Evolutionary conservation across 805 yeast genomes (phyloP).

Genomic region (Saccharomycopsis amapae): DNA sequence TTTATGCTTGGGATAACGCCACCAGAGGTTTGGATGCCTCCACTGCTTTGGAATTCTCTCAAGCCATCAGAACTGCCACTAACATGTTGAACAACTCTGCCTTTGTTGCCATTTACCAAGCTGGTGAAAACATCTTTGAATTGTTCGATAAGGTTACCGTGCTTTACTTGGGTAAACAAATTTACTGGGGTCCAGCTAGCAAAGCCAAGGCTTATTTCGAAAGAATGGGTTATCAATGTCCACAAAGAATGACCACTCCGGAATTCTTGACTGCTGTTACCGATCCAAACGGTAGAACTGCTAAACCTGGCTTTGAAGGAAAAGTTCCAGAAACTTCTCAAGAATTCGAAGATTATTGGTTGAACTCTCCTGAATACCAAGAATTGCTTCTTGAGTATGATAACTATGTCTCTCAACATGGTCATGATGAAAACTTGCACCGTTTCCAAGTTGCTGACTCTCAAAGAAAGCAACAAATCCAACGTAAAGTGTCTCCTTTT

Average conservation of each 20-base stretch:
- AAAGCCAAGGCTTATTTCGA: constrained; percentile 49
- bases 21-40: constrained; percentile 71
- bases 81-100: constrained; percentile 51
- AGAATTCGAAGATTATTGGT: constrained; percentile 64
- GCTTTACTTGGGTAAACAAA: constrained; percentile 52
- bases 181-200: constrained; percentile 49
- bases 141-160: constrained; percentile 55
- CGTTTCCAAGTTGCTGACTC: constrained; percentile 35
- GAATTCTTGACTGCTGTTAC: constrained; percentile 63
- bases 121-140: constrained; percentile 56
- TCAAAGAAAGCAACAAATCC: constrained; percentile 37
- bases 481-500: constrained; percentile 32
- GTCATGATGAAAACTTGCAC: constrained; percentile 12
- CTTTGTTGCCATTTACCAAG: constrained; percentile 60
- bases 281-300: constrained; percentile 53
- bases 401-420: constrained; percentile 19
- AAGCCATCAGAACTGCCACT: constrained; percentile 53
- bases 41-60: constrained; percentile 59
- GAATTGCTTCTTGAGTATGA: constrained; percentile 42
- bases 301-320: constrained; percentile 41
- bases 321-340: constrained; percentile 47
- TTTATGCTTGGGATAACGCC: constrained; percentile 63
- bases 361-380: constrained; percentile 41
- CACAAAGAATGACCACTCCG: constrained; percentile 59
- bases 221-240: constrained; percentile 56